Percentiles rank a stretch among this genome's conserved stretches.
Conservation (phyloP, 305 asterid species). For the Rubia peregrina region DNA sequence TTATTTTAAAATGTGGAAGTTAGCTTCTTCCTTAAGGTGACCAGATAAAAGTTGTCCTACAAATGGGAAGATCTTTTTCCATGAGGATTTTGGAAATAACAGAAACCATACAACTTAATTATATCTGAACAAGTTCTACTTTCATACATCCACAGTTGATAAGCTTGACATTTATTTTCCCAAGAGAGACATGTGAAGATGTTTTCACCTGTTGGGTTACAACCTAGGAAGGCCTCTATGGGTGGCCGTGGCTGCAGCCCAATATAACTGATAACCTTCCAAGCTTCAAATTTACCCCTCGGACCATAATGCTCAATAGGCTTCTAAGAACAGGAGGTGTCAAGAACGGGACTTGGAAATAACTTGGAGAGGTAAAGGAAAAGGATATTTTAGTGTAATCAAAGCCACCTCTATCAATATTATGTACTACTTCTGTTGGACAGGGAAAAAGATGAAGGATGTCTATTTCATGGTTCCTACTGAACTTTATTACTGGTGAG, state of each 20-base stretch:
- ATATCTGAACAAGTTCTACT: neutral
- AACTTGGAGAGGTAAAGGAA: neutral
- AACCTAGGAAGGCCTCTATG: too few relatives aligned
- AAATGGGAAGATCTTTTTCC: neutral
- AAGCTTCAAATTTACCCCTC: neutral
- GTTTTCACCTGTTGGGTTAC: neutral
- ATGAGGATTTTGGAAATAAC: neutral
- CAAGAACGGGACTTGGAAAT: neutral
- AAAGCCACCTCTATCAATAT: neutral
- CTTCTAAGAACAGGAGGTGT: neutral
- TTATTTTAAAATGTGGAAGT: neutral
- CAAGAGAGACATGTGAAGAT: neutral
- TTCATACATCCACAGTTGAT: neutral
- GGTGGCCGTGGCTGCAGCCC: neutral
- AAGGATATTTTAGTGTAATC: neutral
- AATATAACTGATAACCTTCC: neutral
- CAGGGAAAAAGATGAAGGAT: neutral
- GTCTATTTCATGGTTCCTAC: neutral
- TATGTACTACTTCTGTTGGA: neutral
- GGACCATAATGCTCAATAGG: neutral
- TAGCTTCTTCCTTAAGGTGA: neutral
- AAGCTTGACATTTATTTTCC: neutral
- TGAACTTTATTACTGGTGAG: neutral
- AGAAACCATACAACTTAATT: constrained; percentile 2
- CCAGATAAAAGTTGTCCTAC: constrained; percentile 1